Conservation (phyloP, 306 rosid genomes). For the Trifolium dubium region DNA sequence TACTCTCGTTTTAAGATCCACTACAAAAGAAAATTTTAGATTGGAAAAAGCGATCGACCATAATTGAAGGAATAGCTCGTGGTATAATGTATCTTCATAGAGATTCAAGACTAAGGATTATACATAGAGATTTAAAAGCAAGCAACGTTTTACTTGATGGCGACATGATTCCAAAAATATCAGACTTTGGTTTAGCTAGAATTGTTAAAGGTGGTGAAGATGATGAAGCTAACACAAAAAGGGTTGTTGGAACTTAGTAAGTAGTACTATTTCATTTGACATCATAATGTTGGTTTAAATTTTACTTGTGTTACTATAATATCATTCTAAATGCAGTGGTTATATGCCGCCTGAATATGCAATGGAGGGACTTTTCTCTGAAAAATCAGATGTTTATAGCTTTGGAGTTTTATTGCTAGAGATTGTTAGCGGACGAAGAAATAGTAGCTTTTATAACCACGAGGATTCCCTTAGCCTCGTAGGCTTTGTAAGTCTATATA, state of each 20-base stretch:
- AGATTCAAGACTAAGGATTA: neutral
- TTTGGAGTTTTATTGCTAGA: neutral
- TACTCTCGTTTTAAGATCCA: neutral
- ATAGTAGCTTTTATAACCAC: conserved; percentile 36
- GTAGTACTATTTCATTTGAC: neutral
- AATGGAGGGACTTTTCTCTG: conserved; percentile 40
- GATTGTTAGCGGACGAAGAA: conserved; percentile 3
- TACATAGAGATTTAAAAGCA: conserved; percentile 30
- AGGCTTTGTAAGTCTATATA: conserved; percentile 23
- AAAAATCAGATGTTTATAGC: neutral
- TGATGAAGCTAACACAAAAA: conserved; percentile 39
- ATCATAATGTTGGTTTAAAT: too few relatives aligned
- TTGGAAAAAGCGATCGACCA: neutral
- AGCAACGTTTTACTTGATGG: conserved; percentile 38
- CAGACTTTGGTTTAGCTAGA: conserved; percentile 46
- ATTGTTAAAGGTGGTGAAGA: conserved; percentile 33
- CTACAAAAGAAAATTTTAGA: neutral
- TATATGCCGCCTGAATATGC: conserved; percentile 49
- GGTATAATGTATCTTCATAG: neutral
- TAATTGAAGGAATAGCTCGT: neutral
- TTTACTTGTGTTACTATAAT: neutral
- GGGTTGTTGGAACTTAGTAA: conserved; percentile 47
- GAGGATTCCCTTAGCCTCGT: conserved; percentile 39
- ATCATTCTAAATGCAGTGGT: conserved; percentile 27
- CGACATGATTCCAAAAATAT: conserved; percentile 40